Percentiles rank a stretch among this genome's conserved stretches.
These are phyloP conservation scores for Geranomyces michiganensis DNA, from an alignment of 192 early-diverging fungal genomes.

Conservation along the genomic window DNA sequence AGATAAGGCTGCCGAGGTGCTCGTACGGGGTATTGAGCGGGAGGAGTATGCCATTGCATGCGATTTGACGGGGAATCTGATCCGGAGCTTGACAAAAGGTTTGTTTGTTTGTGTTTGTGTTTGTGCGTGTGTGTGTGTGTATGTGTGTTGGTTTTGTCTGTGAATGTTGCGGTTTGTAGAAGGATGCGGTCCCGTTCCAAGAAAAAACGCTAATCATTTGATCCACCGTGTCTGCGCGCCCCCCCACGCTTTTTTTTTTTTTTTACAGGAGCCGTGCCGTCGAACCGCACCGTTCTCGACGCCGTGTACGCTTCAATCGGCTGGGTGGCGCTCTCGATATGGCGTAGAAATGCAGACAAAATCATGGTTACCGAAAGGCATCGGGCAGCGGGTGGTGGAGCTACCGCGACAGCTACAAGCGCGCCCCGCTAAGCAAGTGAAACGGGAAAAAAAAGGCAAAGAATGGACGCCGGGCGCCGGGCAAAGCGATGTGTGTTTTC, in stretches of 20 bases:
- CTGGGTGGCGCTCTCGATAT: conserved; percentile 19
- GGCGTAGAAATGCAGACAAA: conserved; percentile 20
- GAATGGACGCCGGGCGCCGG: too few species aligned
- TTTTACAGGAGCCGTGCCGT: conserved; percentile 9
- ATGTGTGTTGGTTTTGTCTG: too few species aligned
- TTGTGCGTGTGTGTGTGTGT: background rate
- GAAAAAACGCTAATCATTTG: too few species aligned
- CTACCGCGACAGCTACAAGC: too few species aligned
- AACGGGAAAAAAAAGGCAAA: too few species aligned
- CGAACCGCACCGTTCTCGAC: conserved; percentile 16
- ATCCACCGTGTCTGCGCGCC: too few species aligned
- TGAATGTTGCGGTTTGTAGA: background rate
- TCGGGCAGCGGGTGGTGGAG: background rate
- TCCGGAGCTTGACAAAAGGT: conserved; percentile 31
- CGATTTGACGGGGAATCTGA: conserved; percentile 48
- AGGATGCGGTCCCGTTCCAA: too few species aligned
- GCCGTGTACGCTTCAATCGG: conserved; percentile 14
- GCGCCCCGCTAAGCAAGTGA: too few species aligned
- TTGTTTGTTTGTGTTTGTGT: background rate
- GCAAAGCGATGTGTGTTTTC: too few species aligned
- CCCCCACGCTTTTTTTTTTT: too few species aligned
- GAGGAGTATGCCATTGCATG: conserved; percentile 43
- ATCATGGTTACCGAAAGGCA: conserved; percentile 2
- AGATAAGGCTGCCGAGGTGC: conserved; percentile 38
- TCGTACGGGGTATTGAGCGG: conserved; percentile 42